Base-by-base conservation (phyloP, 23 red algal species). In the Agarophyton chilense region DNA sequence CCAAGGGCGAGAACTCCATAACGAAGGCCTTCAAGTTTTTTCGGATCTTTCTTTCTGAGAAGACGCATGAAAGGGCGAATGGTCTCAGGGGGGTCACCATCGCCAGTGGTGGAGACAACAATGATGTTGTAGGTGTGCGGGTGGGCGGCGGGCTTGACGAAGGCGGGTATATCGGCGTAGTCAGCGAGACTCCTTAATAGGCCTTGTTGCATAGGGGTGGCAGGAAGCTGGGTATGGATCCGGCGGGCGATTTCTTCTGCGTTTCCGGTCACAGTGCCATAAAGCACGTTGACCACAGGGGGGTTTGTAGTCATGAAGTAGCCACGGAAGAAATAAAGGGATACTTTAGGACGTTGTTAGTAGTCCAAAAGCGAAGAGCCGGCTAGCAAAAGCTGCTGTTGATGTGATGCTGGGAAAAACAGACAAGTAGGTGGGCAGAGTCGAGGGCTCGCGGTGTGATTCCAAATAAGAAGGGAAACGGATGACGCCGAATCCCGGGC, bases 21-120 rank as follows among this genome's bases (percentile, higher is more conserved):
- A 33, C 77, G 78, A 22, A 88, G 64, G 19, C 71, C 74, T 28
- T 75, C 24, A 49, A 89, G 81, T 42, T n/a, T 47, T 28, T 49
- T 74, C 65, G 66, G 47, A 43, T 84, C 84, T 56, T 95, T 95
- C 58, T 79, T 71, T 2, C 93, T 71, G 26, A 95, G 39, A 10
- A 90, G 87, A 32, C 86, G 82, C 42, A 98, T 84, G 64, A 89
- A 82, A 10, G 82, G 89, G 18, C 77, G 83, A 25, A 83, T 92
- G 31, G 89, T 98, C 74, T 90, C 86, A 6, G 92, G 86, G 34
- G 92, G 90, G 19, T 95, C 93, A 3, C 96, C 96, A 81, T 98
- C 96, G 2, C 96, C 96, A 6, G 93, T 95, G 0, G 96, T 98
- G 13, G 96, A 98, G 34, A 87, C 85, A 21, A 95, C 96, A 26